Base-by-base conservation (phyloP, 2,329 filamentous ascomycete genomes). In the Fusarium continuum region DNA sequence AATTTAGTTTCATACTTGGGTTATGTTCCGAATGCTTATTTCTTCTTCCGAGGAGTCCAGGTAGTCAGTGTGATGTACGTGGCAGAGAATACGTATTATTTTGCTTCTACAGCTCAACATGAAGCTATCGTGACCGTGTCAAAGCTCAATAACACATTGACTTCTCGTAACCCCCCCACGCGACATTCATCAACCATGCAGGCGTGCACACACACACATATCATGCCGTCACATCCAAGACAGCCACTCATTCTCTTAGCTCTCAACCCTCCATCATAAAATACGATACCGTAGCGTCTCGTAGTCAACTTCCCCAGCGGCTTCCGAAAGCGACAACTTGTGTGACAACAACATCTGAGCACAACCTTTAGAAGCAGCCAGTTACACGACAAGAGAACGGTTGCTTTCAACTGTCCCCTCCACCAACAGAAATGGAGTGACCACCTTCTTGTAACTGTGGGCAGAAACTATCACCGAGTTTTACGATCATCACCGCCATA, bases 291-390 rank as follows among this genome's bases (percentile, higher is more conserved):
- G 17, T 47, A 56, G 32, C 39, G 39, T 19, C 10, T 7, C 20
- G n/a, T 38, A 28, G 36, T 39, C n/a, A n/a, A 17, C 22, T 32
- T 19, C 19, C 11, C 43, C 48, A 60, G 40, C 49, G 49, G 56
- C 57, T 61, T 47, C 56, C 40, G 46, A 59, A 39, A 58, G 44
- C 43, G 52, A 65, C 23, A 53, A 54, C 47, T 56, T 43, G 28
- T 22, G 52, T 49, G 62, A 63, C 62, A 59, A 63, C 62, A 59
- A 63, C 47, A 46, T 55, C 54, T 53, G 58, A 61, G 31, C 45
- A 62, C 45, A 58, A 34, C 45, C 20, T 22, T 23, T n/a, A 25
- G 22, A 34, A 38, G n/a, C 29, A 62, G 47, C 56, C 56, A 65
- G 40, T 49, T 14, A 13, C 34, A 22, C 20, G 13, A 19, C 11